These are phyloP conservation scores for Ascochyta pisi DNA, from an alignment of 2,329 filamentous ascomycete species.

Conservation along the genomic window DNA sequence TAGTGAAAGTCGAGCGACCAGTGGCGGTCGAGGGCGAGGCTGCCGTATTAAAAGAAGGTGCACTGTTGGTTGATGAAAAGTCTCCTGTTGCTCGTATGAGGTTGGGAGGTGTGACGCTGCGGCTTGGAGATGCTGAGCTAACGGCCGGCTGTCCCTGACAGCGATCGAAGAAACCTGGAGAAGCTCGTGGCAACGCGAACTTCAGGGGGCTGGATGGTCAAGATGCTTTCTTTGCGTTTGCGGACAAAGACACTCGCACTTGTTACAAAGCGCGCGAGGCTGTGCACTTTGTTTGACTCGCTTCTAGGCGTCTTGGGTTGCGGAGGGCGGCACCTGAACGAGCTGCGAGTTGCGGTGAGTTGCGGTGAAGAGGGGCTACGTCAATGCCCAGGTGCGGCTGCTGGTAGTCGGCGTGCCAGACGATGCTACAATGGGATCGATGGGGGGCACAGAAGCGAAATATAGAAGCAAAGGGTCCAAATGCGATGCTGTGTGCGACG, in stretches of 20 bases:
- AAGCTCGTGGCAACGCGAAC: conserved; percentile 14
- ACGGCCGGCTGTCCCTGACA: conserved; percentile 16
- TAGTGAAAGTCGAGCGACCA: conserved; percentile 9
- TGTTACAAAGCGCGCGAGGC: conserved; percentile 15
- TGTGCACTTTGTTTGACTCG: conserved; percentile 9
- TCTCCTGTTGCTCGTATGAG: conserved; percentile 16
- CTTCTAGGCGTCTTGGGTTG: conserved; percentile 4
- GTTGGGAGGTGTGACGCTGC: conserved; percentile 16
- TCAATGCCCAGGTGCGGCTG: conserved; percentile 14
- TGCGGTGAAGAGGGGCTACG: conserved; percentile 19
- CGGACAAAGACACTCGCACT: conserved; percentile 10
- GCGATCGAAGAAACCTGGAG: conserved; percentile 16
- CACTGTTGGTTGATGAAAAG: conserved; percentile 2
- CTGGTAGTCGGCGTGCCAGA: conserved; percentile 12
- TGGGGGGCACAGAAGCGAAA: conserved; percentile 19
- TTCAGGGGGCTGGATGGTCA: conserved; percentile 1
- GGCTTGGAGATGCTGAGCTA: conserved; percentile 18
- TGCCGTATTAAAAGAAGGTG: conserved; percentile 9
- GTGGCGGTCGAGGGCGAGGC: neutral
- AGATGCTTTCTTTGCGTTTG: neutral
- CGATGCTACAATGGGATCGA: conserved; percentile 15
- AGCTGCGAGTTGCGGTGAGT: conserved; percentile 13
- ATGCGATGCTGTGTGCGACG: conserved; percentile 10
- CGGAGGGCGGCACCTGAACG: conserved; percentile 8
- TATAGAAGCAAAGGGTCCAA: conserved; percentile 13